A percentile compares a stretch with the other conserved stretches of the same genome.
Evolutionary conservation across 2,329 filamentous ascomycete genomes (phyloP).

Genomic region (Pseudodiploospora longispora): DNA sequence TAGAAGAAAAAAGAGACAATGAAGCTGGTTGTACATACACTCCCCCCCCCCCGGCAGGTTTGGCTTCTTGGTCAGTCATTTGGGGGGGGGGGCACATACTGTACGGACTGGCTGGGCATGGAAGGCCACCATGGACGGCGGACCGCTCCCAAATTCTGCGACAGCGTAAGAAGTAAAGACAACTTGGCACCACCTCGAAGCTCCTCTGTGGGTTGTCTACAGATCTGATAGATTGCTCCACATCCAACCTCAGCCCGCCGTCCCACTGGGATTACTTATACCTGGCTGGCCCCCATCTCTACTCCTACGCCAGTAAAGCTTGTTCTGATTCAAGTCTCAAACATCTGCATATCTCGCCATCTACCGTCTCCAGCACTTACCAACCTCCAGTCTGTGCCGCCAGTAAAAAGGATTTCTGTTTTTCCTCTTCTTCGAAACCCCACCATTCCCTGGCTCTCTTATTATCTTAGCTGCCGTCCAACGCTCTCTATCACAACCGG

Average conservation of each 20-base stretch:
- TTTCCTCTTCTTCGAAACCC: too few species aligned
- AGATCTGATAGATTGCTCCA: conserved; percentile 15
- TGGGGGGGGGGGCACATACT: conserved; percentile 4
- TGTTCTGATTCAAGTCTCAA: too few species aligned
- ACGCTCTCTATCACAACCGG: too few species aligned
- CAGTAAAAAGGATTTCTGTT: too few species aligned
- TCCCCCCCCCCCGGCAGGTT: conserved; percentile 1
- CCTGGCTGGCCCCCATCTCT: conserved; percentile 7
- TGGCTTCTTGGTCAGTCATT: neutral
- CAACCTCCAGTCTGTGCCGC: too few species aligned
- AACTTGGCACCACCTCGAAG: too few species aligned
- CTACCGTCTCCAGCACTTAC: too few species aligned
- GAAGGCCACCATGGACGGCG: conserved; percentile 5
- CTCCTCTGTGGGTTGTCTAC: conserved; percentile 1
- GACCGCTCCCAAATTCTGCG: conserved; percentile 14
- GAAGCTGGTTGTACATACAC: neutral
- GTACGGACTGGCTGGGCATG: conserved; percentile 5
- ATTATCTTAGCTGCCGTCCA: too few species aligned
- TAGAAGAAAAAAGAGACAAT: too few species aligned
- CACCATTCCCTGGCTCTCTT: too few species aligned
- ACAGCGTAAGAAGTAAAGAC: conserved; percentile 2
- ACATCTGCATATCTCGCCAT: too few species aligned
- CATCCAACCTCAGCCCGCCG: conserved; percentile 7
- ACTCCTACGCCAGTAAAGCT: too few species aligned
- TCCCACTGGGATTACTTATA: conserved; percentile 12